Conservation (phyloP, 2,329 filamentous ascomycete genomes). For the Aspergillus ochraceoroseus region DNA sequence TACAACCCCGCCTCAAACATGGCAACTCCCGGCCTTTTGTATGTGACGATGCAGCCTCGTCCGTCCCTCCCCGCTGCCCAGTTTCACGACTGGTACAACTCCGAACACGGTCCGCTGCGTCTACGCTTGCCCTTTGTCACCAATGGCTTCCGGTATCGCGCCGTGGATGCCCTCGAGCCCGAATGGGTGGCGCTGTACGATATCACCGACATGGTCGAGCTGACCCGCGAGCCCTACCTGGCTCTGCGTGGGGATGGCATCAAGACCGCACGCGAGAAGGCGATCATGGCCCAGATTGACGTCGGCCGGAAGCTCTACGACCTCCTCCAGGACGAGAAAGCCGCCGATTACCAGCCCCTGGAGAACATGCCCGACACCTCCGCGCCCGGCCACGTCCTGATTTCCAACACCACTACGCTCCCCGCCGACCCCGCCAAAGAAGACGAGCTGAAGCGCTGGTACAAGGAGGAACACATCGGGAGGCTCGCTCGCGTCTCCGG, state of each 20-base stretch:
- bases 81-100: constrained; percentile 93
- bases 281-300: constrained; percentile 60
- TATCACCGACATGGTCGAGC: constrained; percentile 65
- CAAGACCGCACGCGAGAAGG: constrained; percentile 56
- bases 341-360: constrained; percentile 54
- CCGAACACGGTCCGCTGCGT: constrained; percentile 79
- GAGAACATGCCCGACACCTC: constrained; percentile 58
- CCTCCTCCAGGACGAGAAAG: constrained; percentile 54
- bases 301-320: constrained; percentile 70
- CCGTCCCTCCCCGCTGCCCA: constrained; percentile 59
- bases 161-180: constrained; percentile 58
- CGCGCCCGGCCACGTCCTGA: constrained; percentile 56
- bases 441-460: constrained; percentile 63
- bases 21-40: constrained; percentile 63
- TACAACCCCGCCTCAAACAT: constrained; percentile 19
- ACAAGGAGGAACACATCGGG: constrained; percentile 66
- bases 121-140: constrained; percentile 68
- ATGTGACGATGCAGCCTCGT: constrained; percentile 79
- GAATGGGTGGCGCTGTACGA: constrained; percentile 79
- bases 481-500: constrained; percentile 70
- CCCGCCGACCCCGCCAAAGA: constrained; percentile 53
- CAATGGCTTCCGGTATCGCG: constrained; percentile 75
- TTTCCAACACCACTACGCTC: constrained; percentile 58
- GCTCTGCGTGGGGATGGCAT: constrained; percentile 44
- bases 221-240: constrained; percentile 64